These are phyloP conservation scores for Nissolia schottii DNA, from an alignment of 306 rosid genomes.

Conservation along the genomic window DNA sequence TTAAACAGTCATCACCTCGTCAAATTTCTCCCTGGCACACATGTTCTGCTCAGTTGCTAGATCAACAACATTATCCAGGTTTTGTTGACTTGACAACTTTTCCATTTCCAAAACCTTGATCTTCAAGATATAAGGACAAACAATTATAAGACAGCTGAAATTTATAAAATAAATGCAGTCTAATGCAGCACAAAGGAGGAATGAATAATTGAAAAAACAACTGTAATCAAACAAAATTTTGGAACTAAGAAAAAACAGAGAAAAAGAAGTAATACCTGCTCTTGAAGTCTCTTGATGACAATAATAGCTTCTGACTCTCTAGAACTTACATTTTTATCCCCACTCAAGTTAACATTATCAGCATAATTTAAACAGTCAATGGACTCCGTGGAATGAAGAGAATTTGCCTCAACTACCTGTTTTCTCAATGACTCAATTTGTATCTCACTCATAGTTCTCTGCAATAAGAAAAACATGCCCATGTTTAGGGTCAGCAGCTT, in stretches of 20 bases:
- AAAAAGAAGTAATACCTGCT: slow-evolving; percentile 47
- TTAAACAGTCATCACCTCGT: slow-evolving; percentile 54
- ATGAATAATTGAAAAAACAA: neutral
- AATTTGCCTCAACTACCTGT: slow-evolving; percentile 45
- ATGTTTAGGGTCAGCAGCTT: neutral
- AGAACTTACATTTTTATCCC: slow-evolving; percentile 41
- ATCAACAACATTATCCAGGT: slow-evolving; percentile 66
- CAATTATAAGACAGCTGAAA: neutral
- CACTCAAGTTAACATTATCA: slow-evolving; percentile 22
- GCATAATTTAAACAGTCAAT: slow-evolving; percentile 34
- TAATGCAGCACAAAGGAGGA: slow-evolving; percentile 24
- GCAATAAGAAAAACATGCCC: slow-evolving; percentile 25
- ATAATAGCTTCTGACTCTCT: slow-evolving; percentile 68
- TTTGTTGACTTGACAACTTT: slow-evolving; percentile 73
- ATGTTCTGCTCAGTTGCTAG: slow-evolving; percentile 69
- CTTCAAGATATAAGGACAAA: slow-evolving; percentile 37
- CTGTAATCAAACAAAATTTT: neutral
- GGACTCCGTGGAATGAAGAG: slow-evolving; percentile 21
- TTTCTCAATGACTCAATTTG: slow-evolving; percentile 60
- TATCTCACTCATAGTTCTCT: slow-evolving; percentile 69
- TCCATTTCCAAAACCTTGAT: slow-evolving; percentile 73
- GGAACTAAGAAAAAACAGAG: neutral
- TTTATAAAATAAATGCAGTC: neutral
- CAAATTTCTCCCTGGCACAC: slow-evolving; percentile 56
- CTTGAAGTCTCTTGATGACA: slow-evolving; percentile 85